Conservation (phyloP, 176 grass and related monocot species). For the Phragmites australis region DNA sequence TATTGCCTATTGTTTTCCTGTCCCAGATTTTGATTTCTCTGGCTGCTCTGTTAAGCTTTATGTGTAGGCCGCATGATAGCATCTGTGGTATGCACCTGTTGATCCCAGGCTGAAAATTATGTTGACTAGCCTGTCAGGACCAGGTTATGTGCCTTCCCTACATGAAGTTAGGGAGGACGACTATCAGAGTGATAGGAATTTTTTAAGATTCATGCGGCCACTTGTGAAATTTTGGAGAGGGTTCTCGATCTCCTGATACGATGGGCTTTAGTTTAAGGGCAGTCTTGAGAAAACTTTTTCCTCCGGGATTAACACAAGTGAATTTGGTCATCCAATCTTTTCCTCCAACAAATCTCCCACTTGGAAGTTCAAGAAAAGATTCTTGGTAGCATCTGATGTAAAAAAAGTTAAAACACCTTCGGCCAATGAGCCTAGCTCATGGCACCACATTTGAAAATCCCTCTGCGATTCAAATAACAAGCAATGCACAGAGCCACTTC, state of each 20-base stretch:
- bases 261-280: too few relatives aligned
- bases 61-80: too few relatives aligned
- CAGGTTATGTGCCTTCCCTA: slow-evolving; percentile 9
- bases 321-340: background rate
- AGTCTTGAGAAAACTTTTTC: background rate
- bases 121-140: slow-evolving; percentile 17
- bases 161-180: background rate
- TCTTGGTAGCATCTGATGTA: background rate
- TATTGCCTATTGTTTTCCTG: too few relatives aligned
- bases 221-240: background rate
- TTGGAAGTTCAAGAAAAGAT: background rate
- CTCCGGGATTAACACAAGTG: background rate
- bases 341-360: background rate
- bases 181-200: background rate
- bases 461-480: background rate
- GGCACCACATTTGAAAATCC: background rate
- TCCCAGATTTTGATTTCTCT: too few relatives aligned
- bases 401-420: background rate
- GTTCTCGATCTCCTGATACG: background rate
- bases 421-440: background rate
- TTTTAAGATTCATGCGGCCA: background rate
- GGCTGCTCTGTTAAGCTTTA: too few relatives aligned
- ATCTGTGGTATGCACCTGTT: too few relatives aligned
- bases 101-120: slow-evolving; percentile 1
- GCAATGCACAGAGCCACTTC: background rate